These are phyloP conservation scores for Rickenella mellea DNA, from an alignment of 768 basidiomycete genomes.

Conservation along the genomic window DNA sequence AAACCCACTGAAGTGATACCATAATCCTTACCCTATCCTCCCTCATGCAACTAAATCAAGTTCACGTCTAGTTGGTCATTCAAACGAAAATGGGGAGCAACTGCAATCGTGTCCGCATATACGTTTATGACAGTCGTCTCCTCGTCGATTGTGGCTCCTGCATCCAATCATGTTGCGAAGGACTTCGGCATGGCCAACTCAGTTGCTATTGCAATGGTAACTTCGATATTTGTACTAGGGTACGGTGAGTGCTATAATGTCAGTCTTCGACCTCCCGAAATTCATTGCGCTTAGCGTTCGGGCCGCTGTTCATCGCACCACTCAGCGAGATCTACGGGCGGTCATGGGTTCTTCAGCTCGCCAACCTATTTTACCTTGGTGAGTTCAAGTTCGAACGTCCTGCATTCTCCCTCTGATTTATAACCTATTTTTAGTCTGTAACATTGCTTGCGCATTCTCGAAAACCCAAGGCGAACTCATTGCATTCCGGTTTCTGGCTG, in stretches of 20 bases:
- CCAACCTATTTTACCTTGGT: constrained; percentile 11
- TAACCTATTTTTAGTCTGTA: constrained; percentile 26
- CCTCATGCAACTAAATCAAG: background rate
- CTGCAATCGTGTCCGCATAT: constrained; percentile 51
- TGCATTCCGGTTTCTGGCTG: constrained; percentile 59
- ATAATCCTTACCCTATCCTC: background rate
- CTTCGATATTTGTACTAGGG: constrained; percentile 50
- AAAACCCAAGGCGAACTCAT: constrained; percentile 48
- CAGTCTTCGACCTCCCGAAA: background rate
- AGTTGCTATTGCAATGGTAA: constrained; percentile 44
- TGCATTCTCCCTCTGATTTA: constrained; percentile 33
- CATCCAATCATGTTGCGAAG: constrained; percentile 36
- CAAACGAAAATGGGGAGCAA: constrained; percentile 54
- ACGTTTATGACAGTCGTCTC: constrained; percentile 63
- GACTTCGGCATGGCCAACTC: constrained; percentile 46
- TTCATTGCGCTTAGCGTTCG: constrained; percentile 2
- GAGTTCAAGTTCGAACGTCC: constrained; percentile 27
- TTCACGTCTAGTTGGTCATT: constrained; percentile 39
- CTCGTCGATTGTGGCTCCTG: constrained; percentile 70
- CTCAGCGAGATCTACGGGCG: constrained; percentile 20
- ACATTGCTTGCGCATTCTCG: constrained; percentile 50
- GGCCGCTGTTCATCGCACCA: constrained; percentile 11
- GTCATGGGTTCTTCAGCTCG: constrained; percentile 14
- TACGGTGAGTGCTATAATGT: constrained; percentile 34
- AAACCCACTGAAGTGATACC: constrained; percentile 22